Evolutionary conservation across 2,329 filamentous ascomycete genomes (phyloP).

Genomic region (Claviceps africana): DNA sequence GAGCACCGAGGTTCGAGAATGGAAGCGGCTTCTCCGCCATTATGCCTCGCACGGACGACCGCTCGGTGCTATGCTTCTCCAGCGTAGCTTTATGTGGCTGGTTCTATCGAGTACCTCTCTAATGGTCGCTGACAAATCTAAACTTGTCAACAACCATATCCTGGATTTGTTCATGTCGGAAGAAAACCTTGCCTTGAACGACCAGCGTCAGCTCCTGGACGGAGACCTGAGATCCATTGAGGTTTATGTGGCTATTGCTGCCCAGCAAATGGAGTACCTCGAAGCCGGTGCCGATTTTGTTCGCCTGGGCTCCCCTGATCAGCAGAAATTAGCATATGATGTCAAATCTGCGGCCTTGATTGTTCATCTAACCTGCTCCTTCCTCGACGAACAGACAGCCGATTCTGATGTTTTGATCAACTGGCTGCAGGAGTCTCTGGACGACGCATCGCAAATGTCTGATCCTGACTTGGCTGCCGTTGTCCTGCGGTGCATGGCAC

Average conservation of each 20-base stretch:
- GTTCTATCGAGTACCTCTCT: slow-evolving; percentile 67
- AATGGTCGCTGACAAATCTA: slow-evolving; percentile 48
- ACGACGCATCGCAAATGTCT: slow-evolving; percentile 68
- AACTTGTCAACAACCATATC: slow-evolving; percentile 47
- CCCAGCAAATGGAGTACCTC: slow-evolving; percentile 72
- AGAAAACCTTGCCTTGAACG: slow-evolving; percentile 29
- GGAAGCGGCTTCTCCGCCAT: slow-evolving; percentile 73
- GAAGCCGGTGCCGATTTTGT: slow-evolving; percentile 87
- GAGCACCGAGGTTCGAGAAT: slow-evolving; percentile 58
- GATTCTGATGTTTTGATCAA: slow-evolving; percentile 65
- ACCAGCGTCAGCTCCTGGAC: slow-evolving; percentile 24
- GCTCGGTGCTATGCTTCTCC: slow-evolving; percentile 79
- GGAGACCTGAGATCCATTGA: slow-evolving; percentile 44
- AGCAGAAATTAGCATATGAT: slow-evolving; percentile 73
- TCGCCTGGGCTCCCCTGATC: slow-evolving; percentile 62
- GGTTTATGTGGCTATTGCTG: slow-evolving; percentile 55
- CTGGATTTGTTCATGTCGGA: slow-evolving; percentile 59
- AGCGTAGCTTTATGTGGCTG: slow-evolving; percentile 77
- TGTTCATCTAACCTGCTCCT: slow-evolving; percentile 71
- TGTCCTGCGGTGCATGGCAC: slow-evolving; percentile 66
- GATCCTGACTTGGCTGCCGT: slow-evolving; percentile 64
- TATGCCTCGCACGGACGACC: slow-evolving; percentile 71
- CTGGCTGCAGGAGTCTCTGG: slow-evolving; percentile 75
- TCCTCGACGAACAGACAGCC: slow-evolving; percentile 68
- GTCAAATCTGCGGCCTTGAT: slow-evolving; percentile 74